Evolutionary conservation across 352 stramenopile species (phyloP).

Genomic region (Discostella stelligera): DNA sequence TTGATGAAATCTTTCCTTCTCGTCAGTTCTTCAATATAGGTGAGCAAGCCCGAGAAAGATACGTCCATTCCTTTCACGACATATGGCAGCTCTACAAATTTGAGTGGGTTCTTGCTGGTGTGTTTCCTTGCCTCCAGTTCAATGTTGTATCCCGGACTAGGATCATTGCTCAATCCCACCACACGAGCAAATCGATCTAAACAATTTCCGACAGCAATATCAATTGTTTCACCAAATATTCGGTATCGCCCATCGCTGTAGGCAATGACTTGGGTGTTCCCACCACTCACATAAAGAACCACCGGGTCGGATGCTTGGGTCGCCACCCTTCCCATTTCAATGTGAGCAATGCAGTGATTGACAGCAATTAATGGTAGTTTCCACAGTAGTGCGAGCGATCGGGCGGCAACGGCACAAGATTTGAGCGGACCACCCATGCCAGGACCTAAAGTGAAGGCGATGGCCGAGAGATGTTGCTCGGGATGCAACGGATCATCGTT

Average conservation of each 20-base stretch:
- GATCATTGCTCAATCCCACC: conserved; percentile 96
- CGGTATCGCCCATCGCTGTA: conserved; percentile 88
- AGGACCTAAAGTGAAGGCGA: conserved; percentile 85
- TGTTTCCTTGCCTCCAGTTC: conserved; percentile 92
- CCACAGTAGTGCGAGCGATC: conserved; percentile 93
- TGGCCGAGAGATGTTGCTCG: conserved; percentile 52
- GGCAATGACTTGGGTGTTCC: conserved; percentile 95
- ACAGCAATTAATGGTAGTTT: conserved; percentile 94
- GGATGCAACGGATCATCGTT: conserved; percentile 79
- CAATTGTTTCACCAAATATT: conserved; percentile 99
- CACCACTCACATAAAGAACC: conserved; percentile 98
- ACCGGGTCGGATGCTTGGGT: conserved; percentile 94
- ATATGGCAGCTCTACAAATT: conserved; percentile 96
- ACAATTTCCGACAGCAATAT: conserved; percentile 99
- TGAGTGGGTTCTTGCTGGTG: conserved; percentile 31
- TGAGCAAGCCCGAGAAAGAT: conserved; percentile 97
- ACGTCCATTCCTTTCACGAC: conserved; percentile 99
- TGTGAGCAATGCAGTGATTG: conserved; percentile 99
- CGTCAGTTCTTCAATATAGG: conserved; percentile 88
- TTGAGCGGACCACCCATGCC: conserved; percentile 98
- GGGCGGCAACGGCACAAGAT: conserved; percentile 92
- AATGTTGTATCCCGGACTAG: conserved; percentile 98
- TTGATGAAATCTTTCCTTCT: conserved; percentile 37
- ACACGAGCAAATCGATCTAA: conserved; percentile 93
- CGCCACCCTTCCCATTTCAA: conserved; percentile 99